These are phyloP conservation scores for Stemphylium vesicarium DNA, from an alignment of 2,329 filamentous ascomycete genomes.

Conservation along the genomic window DNA sequence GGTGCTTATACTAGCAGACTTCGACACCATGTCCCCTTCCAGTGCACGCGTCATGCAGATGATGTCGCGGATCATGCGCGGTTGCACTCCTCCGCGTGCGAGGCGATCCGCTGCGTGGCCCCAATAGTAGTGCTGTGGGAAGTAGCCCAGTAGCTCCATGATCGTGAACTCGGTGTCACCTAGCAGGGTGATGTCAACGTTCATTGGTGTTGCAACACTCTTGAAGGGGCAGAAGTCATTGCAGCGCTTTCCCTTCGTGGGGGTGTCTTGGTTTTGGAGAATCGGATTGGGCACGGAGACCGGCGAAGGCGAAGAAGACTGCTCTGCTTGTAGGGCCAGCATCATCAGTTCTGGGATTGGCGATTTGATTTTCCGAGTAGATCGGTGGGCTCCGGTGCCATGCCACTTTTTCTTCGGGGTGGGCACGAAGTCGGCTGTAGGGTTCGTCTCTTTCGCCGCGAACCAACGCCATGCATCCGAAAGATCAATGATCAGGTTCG, in stretches of 20 bases:
- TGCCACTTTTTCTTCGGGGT: constrained; percentile 7
- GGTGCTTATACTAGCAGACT: background rate
- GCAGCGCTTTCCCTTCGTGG: no score
- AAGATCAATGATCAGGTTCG: constrained; percentile 21
- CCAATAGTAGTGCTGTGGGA: constrained; percentile 26
- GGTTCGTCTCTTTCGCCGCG: background rate
- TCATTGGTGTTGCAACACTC: constrained; percentile 20
- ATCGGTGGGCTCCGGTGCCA: background rate
- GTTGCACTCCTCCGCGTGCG: background rate
- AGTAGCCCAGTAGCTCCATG: constrained; percentile 22
- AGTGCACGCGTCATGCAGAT: constrained; percentile 22
- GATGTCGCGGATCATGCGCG: constrained; percentile 5
- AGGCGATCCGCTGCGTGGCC: constrained; percentile 16
- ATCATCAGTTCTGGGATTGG: constrained; percentile 24
- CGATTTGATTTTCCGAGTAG: constrained; percentile 4
- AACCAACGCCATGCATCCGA: constrained; percentile 28
- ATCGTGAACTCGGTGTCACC: constrained; percentile 23
- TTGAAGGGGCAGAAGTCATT: constrained; percentile 21
- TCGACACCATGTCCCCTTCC: background rate
- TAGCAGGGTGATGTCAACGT: constrained; percentile 20
- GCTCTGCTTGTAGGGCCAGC: background rate
- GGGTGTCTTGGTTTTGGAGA: constrained; percentile 14
- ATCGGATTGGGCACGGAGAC: background rate
- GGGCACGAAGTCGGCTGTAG: background rate
- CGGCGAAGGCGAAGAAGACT: background rate